phyloP scores from a whole-genome alignment of 768 basidiomycete genomes.

The Collybia nuda region DNA sequence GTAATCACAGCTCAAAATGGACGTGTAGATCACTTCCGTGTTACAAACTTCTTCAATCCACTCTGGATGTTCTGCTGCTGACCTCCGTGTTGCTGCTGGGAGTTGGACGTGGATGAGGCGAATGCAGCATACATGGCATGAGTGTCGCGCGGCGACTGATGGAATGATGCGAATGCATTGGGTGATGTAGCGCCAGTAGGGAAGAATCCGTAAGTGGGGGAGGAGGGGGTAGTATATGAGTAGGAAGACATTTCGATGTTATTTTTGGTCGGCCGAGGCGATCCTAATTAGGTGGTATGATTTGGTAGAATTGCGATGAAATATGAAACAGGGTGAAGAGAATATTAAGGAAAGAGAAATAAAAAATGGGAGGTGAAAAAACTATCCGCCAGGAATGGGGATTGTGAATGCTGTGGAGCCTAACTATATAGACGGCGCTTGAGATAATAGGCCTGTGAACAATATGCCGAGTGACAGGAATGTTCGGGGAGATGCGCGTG shows the following conservation, averaged over 20 bases:
- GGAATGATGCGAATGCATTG: conserved; percentile 54
- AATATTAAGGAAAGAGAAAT: conserved; percentile 7
- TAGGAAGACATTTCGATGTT: conserved; percentile 45
- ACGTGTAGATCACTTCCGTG: conserved; percentile 25
- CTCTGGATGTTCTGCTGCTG: conserved; percentile 18
- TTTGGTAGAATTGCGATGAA: conserved; percentile 4
- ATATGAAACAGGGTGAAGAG: background rate
- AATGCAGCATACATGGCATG: conserved; percentile 61
- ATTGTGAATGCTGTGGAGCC: background rate
- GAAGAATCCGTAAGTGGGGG: conserved; percentile 62
- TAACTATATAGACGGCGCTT: conserved; percentile 11
- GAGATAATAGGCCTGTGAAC: conserved; percentile 13
- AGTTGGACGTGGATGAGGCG: conserved; percentile 19
- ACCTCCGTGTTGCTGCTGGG: conserved; percentile 13
- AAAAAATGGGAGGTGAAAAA: conserved; percentile 7
- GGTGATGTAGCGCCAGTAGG: conserved; percentile 54
- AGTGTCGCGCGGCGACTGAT: conserved; percentile 60
- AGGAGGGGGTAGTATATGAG: conserved; percentile 43
- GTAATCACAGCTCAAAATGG: background rate
- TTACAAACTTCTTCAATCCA: conserved; percentile 32
- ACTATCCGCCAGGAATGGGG: conserved; percentile 1
- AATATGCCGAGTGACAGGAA: conserved; percentile 3
- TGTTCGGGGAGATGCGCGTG: background rate
- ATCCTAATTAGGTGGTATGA: conserved; percentile 4
- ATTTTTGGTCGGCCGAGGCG: conserved; percentile 9